Conservation (phyloP, 106 monocot genomes). For the Ottelia alismoides region DNA sequence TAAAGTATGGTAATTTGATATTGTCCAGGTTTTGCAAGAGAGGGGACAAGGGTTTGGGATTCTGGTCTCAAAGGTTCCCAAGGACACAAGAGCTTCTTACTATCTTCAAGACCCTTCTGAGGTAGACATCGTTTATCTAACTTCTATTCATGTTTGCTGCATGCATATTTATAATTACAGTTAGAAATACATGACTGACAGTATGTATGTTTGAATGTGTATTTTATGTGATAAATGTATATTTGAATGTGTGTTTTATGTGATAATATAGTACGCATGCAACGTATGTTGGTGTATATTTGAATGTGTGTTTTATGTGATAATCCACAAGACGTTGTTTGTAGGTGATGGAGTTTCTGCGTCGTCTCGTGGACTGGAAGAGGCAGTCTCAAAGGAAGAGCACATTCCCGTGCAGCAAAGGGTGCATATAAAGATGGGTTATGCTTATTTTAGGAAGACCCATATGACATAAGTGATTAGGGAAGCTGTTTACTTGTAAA, state of each 20-base stretch:
- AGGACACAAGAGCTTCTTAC: conserved; percentile 63
- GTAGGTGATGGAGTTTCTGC: conserved; percentile 28
- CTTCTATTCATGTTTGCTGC: not conserved
- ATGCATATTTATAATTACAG: not conserved
- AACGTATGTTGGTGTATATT: not conserved
- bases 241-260: too few relatives aligned
- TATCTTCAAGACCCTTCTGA: conserved; percentile 56
- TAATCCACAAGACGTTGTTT: not conserved
- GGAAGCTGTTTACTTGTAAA: too few relatives aligned
- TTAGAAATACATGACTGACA: too few relatives aligned
- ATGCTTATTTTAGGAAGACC: too few relatives aligned
- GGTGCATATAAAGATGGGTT: not conserved
- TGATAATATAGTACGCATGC: too few relatives aligned
- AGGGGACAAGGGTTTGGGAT: conserved; percentile 65
- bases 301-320: not conserved
- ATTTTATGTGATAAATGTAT: too few relatives aligned
- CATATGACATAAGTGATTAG: too few relatives aligned
- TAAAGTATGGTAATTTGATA: not conserved
- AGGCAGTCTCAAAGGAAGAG: not conserved
- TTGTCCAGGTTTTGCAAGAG: conserved; percentile 46
- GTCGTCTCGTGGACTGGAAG: conserved; percentile 26
- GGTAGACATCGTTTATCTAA: conserved; percentile 21
- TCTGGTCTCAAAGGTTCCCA: conserved; percentile 60
- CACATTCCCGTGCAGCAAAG: too few relatives aligned
- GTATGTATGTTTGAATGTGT: too few relatives aligned